Conservation (phyloP, 2,329 filamentous ascomycete genomes). For the Nemania diffusa region DNA sequence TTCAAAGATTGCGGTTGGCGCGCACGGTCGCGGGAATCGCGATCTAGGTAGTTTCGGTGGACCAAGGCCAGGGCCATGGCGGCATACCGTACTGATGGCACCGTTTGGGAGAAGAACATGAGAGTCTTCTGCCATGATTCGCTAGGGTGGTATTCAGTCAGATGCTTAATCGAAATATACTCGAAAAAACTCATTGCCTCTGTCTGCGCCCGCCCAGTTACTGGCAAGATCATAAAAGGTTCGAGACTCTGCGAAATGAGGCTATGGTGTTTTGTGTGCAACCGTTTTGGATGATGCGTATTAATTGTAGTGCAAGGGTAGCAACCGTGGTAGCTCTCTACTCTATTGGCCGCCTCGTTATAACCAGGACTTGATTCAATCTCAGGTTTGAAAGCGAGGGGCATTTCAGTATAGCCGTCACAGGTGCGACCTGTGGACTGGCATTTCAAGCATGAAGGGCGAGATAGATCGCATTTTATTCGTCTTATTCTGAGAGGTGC, state of each 20-base stretch:
- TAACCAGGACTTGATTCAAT: constrained; percentile 13
- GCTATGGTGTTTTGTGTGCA: neutral
- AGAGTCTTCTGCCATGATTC: constrained; percentile 50
- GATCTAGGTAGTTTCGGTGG: constrained; percentile 44
- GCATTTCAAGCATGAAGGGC: constrained; percentile 52
- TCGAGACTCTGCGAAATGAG: constrained; percentile 8
- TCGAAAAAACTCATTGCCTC: constrained; percentile 49
- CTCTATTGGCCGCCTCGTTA: neutral
- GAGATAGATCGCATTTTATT: constrained; percentile 52
- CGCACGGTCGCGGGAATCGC: constrained; percentile 26
- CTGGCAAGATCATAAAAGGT: constrained; percentile 31
- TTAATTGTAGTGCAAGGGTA: neutral
- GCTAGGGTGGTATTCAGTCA: constrained; percentile 48
- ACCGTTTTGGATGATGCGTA: constrained; percentile 14
- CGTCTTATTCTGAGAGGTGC: constrained; percentile 48
- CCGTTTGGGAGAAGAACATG: constrained; percentile 51
- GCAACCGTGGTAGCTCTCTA: constrained; percentile 9
- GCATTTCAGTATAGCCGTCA: constrained; percentile 46
- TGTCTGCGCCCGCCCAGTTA: constrained; percentile 35
- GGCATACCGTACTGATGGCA: constrained; percentile 51
- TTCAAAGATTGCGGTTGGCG: constrained; percentile 15
- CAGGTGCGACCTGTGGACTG: constrained; percentile 52
- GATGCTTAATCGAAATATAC: constrained; percentile 43
- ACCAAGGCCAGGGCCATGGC: constrained; percentile 47
- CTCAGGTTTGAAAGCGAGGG: constrained; percentile 6